A percentile compares a stretch with the other conserved stretches of the same genome.
Conservation (phyloP, 345 rosid genomes). For the Excoecaria agallocha region DNA sequence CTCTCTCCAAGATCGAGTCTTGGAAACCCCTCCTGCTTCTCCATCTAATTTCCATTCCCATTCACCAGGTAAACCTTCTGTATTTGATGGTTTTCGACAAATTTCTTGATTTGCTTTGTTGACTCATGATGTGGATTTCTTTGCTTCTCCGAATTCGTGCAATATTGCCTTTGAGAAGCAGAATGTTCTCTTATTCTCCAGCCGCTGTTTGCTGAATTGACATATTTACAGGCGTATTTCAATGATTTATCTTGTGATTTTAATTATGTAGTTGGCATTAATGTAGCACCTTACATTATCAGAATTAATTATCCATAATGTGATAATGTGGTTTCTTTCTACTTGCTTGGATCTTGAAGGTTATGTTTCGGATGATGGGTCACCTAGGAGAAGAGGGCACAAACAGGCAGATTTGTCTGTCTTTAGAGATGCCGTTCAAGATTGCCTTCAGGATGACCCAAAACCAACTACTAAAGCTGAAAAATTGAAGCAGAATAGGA, state of each 20-base stretch:
- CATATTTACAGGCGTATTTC: not conserved
- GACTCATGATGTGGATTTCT: conserved; percentile 3
- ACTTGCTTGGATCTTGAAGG: conserved; percentile 29
- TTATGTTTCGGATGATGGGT: conserved; percentile 64
- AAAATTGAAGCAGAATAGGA: conserved; percentile 34
- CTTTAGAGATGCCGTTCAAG: conserved; percentile 66
- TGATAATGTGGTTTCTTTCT: not conserved
- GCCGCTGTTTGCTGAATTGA: no score
- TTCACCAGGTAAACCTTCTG: conserved; percentile 41
- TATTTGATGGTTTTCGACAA: not conserved
- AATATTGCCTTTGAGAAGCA: not conserved
- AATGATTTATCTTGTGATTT: not conserved
- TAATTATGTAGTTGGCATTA: not conserved
- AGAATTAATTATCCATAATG: not conserved
- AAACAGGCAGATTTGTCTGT: conserved; percentile 55
- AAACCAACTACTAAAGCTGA: conserved; percentile 33
- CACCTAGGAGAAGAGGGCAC: conserved; percentile 38
- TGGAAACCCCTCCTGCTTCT: conserved; percentile 95
- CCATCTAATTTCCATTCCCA: conserved; percentile 43
- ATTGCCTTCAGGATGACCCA: conserved; percentile 57
- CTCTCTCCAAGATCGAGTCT: conserved; percentile 79
- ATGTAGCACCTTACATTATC: not conserved
- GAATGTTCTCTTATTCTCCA: not conserved
- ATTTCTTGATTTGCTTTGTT: not conserved
- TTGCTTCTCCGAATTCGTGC: not conserved